A percentile compares a stretch with the other conserved stretches of the same genome.
These are phyloP conservation scores for Cercospora sp. DNA, from an alignment of 2,329 filamentous ascomycete species.

Conservation along the genomic window DNA sequence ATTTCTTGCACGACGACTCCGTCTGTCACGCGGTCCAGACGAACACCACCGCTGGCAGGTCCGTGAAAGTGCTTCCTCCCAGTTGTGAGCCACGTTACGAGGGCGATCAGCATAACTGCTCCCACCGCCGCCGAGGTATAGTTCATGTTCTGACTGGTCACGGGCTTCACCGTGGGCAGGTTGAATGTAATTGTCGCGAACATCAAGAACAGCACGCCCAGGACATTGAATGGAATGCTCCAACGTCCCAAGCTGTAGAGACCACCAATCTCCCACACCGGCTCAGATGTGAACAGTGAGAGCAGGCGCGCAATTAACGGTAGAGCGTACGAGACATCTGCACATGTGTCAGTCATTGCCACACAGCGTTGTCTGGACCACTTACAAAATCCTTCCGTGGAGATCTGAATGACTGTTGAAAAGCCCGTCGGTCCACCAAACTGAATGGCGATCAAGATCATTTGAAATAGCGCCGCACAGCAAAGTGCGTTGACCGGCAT, in stretches of 20 bases:
- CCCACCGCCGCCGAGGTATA: conserved; percentile 60
- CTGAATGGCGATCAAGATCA: conserved; percentile 52
- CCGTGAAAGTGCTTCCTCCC: conserved; percentile 55
- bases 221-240: conserved; percentile 49
- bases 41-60: conserved; percentile 37
- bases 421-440: conserved; percentile 40
- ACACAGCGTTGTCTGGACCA: background rate
- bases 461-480: conserved; percentile 51
- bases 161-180: conserved; percentile 54
- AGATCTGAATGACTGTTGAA: conserved; percentile 58
- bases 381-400: conserved; percentile 56
- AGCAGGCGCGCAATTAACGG: conserved; percentile 54
- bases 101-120: conserved; percentile 54
- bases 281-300: conserved; percentile 49
- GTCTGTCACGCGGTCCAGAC: background rate
- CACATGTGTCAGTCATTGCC: background rate
- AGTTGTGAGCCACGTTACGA: conserved; percentile 55
- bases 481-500: conserved; percentile 55
- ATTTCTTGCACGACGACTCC: background rate
- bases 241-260: conserved; percentile 51
- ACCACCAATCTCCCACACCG: conserved; percentile 32
- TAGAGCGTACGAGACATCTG: conserved; percentile 58
- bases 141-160: conserved; percentile 58
- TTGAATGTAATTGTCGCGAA: conserved; percentile 60
- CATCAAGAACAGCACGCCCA: conserved; percentile 55